Evolutionary conservation across 768 basidiomycete genomes (phyloP).

Genomic region (Termitomyces sp.): DNA sequence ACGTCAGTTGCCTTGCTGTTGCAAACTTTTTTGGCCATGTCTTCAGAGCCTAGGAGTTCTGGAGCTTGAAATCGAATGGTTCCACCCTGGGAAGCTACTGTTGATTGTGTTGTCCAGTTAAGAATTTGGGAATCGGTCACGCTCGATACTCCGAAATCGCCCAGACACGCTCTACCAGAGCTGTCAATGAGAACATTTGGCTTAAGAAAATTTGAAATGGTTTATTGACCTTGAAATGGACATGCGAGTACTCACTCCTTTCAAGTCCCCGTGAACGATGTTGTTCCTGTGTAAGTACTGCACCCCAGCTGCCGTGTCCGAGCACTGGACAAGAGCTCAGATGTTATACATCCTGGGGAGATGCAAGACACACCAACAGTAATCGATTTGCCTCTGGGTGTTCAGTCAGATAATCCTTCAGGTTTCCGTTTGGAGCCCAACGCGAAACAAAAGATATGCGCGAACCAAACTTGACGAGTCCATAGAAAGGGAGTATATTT

Average conservation of each 20-base stretch:
- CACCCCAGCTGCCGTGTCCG: conserved; percentile 24
- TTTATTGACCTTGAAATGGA: not conserved
- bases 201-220: not conserved
- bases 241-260: conserved; percentile 17
- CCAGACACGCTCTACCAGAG: conserved; percentile 13
- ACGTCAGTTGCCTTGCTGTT: not conserved
- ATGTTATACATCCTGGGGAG: not conserved
- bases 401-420: conserved; percentile 16
- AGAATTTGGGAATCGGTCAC: not conserved
- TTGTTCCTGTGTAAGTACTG: not conserved
- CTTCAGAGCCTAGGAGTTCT: not conserved
- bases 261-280: not conserved
- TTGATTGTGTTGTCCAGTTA: not conserved
- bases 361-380: not conserved
- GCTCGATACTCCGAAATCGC: conserved; percentile 18
- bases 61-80: not conserved
- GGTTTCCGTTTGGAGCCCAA: conserved; percentile 30
- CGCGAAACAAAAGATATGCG: conserved; percentile 27
- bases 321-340: conserved; percentile 15
- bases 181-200: conserved; percentile 16
- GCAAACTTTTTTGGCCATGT: not conserved
- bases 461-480: conserved; percentile 15
- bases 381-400: conserved; percentile 5
- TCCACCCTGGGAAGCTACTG: not conserved
- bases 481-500: conserved; percentile 27